Evolutionary conservation across 2,329 filamentous ascomycete genomes (phyloP).

Genomic region (Aspergillus sp.): DNA sequence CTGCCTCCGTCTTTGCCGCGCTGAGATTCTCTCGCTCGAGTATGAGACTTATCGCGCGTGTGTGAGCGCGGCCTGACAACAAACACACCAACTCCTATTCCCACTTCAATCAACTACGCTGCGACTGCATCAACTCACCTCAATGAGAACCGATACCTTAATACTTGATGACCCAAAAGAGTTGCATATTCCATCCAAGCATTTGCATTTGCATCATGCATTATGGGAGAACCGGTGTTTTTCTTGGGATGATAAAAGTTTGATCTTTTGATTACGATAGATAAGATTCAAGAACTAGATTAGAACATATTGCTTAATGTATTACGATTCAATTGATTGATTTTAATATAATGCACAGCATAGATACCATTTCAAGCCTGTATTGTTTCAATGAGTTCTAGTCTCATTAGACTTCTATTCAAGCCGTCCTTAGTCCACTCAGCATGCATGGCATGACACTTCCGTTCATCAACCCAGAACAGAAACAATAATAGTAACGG

Average conservation of each 20-base stretch:
- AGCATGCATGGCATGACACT: not conserved
- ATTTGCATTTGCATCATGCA: not conserved
- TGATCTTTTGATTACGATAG: not conserved
- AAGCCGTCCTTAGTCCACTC: not conserved
- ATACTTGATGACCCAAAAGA: not conserved
- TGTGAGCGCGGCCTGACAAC: slow-evolving; percentile 22
- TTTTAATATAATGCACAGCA: not conserved
- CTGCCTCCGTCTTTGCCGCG: slow-evolving; percentile 28
- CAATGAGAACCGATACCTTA: not conserved
- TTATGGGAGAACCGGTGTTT: not conserved
- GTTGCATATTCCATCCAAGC: not conserved
- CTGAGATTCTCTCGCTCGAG: slow-evolving; percentile 39
- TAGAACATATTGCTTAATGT: slow-evolving; percentile 5
- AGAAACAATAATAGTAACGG: not conserved
- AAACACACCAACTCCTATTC: not conserved
- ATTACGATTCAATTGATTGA: not conserved
- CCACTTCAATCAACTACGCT: not conserved
- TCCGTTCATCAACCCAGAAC: not conserved
- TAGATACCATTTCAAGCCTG: not conserved
- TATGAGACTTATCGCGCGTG: slow-evolving; percentile 27
- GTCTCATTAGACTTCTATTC: not conserved
- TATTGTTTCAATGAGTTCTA: no score
- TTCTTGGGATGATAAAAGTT: not conserved
- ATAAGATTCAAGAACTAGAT: not conserved
- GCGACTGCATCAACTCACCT: not conserved